Percentiles rank a stretch among this genome's conserved stretches.
Conservation (phyloP, 2,329 filamentous ascomycete species). For the Parastagonospora avenae region DNA sequence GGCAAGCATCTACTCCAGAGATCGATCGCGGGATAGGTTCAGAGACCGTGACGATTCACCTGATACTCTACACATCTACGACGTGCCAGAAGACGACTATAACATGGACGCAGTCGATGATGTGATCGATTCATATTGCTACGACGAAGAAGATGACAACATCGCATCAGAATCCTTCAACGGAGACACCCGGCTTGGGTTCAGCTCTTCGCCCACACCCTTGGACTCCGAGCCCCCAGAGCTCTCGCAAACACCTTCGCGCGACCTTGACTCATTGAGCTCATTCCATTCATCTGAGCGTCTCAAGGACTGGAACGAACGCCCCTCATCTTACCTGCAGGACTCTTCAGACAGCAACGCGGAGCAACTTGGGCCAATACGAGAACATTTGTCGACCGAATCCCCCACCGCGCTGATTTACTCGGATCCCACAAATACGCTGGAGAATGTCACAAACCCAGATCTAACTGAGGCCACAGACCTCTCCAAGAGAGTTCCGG, state of each 20-base stretch:
- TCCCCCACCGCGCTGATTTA: conserved; percentile 11
- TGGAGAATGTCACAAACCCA: conserved; percentile 11
- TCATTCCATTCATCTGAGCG: conserved; percentile 31
- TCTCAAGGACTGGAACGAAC: conserved; percentile 25
- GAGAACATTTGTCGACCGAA: conserved; percentile 17
- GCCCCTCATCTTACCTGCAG: conserved; percentile 7
- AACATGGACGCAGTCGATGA: conserved; percentile 63
- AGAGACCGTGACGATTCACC: conserved; percentile 37
- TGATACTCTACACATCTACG: conserved; percentile 31
- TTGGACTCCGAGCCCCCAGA: conserved; percentile 31
- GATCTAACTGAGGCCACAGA: conserved; percentile 6
- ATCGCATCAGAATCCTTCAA: conserved; percentile 14
- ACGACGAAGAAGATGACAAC: conserved; percentile 53
- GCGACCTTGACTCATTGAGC: conserved; percentile 28
- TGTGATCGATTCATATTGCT: conserved; percentile 64
- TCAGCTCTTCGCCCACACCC: conserved; percentile 22
- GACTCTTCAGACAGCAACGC: conserved; percentile 10
- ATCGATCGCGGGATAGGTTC: conserved; percentile 30
- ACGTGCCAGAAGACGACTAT: conserved; percentile 35
- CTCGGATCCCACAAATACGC: conserved; percentile 4
- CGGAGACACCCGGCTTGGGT: conserved; percentile 8
- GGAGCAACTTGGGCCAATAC: conserved; percentile 8
- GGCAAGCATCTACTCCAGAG: conserved; percentile 52
- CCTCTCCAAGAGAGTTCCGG: conserved; percentile 11
- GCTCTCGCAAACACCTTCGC: conserved; percentile 35